Evolutionary conservation across 2,329 filamentous ascomycete species (phyloP).

Genomic region (Cercospora brassicicola): DNA sequence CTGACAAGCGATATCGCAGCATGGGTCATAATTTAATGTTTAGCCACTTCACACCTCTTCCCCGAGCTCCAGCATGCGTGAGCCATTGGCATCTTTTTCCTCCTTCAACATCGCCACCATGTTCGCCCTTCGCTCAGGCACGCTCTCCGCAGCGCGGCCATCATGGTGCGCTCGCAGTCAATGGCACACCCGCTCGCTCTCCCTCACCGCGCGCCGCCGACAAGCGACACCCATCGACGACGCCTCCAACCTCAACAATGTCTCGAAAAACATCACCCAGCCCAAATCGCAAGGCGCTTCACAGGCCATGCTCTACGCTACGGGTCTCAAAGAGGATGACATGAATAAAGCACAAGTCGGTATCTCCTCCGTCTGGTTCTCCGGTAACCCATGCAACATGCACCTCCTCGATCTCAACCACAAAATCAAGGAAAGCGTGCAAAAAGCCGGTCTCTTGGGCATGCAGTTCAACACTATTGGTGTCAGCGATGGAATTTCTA

Average conservation of each 20-base stretch:
- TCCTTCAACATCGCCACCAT: slow-evolving; percentile 13
- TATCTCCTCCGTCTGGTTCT: slow-evolving; percentile 97
- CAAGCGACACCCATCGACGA: slow-evolving; percentile 30
- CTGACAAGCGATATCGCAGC: slow-evolving; percentile 3
- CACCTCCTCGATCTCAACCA: slow-evolving; percentile 88
- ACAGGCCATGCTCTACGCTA: slow-evolving; percentile 98
- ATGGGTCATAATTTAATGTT: slow-evolving; percentile 3
- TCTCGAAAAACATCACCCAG: slow-evolving; percentile 84
- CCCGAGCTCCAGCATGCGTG: background rate
- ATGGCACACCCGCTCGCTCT: slow-evolving; percentile 22
- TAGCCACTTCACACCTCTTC: background rate
- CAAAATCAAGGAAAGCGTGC: slow-evolving; percentile 70
- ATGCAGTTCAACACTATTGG: slow-evolving; percentile 99
- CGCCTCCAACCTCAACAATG: slow-evolving; percentile 66
- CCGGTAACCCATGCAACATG: slow-evolving; percentile 99
- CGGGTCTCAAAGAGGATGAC: slow-evolving; percentile 79
- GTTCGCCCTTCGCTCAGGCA: slow-evolving; percentile 21
- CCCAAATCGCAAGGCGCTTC: slow-evolving; percentile 97
- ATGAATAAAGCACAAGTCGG: slow-evolving; percentile 97
- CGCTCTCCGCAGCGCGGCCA: slow-evolving; percentile 22
- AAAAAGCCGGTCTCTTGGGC: slow-evolving; percentile 74
- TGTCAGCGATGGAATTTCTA: slow-evolving; percentile 95
- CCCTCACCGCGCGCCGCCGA: slow-evolving; percentile 21
- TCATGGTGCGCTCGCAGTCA: slow-evolving; percentile 29
- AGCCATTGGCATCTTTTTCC: background rate